These are phyloP conservation scores for Thraustochytrium sp. DNA, from an alignment of 352 stramenopile genomes.

Conservation along the genomic window DNA sequence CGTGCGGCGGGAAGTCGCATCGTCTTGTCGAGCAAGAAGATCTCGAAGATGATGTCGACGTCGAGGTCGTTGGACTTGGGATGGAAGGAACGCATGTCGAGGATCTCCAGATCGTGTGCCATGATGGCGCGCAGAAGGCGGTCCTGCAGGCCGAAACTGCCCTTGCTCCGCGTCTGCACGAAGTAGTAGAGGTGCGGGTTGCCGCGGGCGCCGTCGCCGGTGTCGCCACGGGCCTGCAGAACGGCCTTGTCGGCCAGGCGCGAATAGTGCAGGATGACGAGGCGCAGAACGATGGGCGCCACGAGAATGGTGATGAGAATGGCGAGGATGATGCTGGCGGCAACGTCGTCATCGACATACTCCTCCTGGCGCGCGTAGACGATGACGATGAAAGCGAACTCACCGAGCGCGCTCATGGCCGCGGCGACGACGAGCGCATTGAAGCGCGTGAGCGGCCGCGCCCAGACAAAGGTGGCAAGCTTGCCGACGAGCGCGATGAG, in stretches of 20 bases:
- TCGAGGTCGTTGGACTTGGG: constrained; percentile 43
- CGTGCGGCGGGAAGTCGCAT: background rate
- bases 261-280: constrained; percentile 59
- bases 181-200: constrained; percentile 34
- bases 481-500: constrained; percentile 51
- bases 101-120: constrained; percentile 31
- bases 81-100: constrained; percentile 48
- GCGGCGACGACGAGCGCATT: constrained; percentile 50
- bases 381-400: constrained; percentile 68
- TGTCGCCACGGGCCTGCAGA: constrained; percentile 49
- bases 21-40: constrained; percentile 40
- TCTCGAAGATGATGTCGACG: constrained; percentile 46
- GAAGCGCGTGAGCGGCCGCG: constrained; percentile 48
- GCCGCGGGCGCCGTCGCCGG: constrained; percentile 24
- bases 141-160: background rate
- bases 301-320: constrained; percentile 63
- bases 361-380: constrained; percentile 56
- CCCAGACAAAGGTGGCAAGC: constrained; percentile 42
- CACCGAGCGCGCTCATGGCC: constrained; percentile 53
- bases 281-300: constrained; percentile 57
- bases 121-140: background rate
- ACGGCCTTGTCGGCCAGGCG: constrained; percentile 56
- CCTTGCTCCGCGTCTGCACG: constrained; percentile 9
- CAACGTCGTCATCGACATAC: constrained; percentile 57
- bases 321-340: constrained; percentile 60